Base-by-base conservation (phyloP, 768 basidiomycete species). In the Clavulina sp. region DNA sequence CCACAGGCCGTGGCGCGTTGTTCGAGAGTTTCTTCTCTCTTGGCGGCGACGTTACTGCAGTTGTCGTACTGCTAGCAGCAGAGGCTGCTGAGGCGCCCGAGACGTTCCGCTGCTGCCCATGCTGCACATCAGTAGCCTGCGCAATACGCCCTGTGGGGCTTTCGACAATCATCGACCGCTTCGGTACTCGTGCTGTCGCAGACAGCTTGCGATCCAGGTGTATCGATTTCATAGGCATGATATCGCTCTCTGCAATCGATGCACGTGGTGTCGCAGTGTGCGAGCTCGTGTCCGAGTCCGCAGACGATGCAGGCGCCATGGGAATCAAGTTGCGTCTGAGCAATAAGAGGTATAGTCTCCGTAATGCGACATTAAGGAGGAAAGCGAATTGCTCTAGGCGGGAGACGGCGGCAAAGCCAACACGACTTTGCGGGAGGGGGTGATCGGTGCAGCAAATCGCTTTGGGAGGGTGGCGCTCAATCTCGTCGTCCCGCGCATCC, bases 371-470 rank as follows among this genome's bases (percentile, higher is more conserved):
- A 61, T 96, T 96, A 49, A 99, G 70, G 52, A 99, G 67, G 71
- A 92, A 99, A 2, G 95, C 87, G 64, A 95, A 99, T 63, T 99
- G 95, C 69, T 99, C 95, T 57, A 99, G 67, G 52, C 93, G 73
- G 54, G 92, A 88, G 16, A 95, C 95, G 18, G 85, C 73, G 61
- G 86, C 84, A 66, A 97, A 96, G 7, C 92, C 89, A 23, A 66
- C 61, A 52, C 76, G 70, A 60, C 81, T 85, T 16, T 73, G 74
- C 26, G 66, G 59, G 61, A 80, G 78, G 5, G 73, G 78, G 63
- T 93, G 91, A 13, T 81, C 78, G 4, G 71, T 73, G 64, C 93
- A 97, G 54, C 78, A 74, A 56, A 88, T 77, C 48, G 76, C 68
- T 1, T 41, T 24, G 28, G 54, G 55, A 30, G 47, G 23, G 24